Evolutionary conservation across 257 asterid genomes (phyloP), one percentile per base, ranked within the genome.

Genomic region (Verbascum thapsus): DNA sequence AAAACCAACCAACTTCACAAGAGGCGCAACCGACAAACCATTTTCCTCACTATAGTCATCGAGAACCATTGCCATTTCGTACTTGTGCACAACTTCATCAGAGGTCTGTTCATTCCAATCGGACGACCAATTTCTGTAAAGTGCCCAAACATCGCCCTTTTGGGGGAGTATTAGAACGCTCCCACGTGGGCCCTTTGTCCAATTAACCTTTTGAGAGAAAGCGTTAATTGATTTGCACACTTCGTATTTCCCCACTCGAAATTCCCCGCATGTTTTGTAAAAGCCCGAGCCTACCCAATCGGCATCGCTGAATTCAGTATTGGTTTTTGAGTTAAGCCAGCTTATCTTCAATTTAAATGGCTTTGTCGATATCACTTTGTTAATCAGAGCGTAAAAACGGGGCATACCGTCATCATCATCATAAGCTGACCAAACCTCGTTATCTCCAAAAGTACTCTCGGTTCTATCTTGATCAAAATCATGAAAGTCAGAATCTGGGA

Each of bases 381-480:
- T 72, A 47, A 88, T 65, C 70, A 88, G 68, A 35, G 94, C 96
- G 53, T 86, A 88, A 67, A 82, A 82, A 40, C 96, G 95, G 0
- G 95, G 96, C 96, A 88, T 88, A 40, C 95, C 95, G 60, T 86
- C 96, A 16, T 74, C 76, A 10, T 84, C 78, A 20, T 88, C 96
- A 47, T 88, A 88, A 10, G 87, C 90, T 38, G 95, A 87, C 96
- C 96, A 88, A 23, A 88, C 90, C 76, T 84, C 87, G 26, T 84
- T 86, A 61, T 84, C 96, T 53, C 72, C 83, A 37, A 85, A 88
- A 54, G 91, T 75, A 40, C 44, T 63, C 67, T 81, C 88, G 7
- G 77, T 50, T 75, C 96, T 76, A 41, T 88, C 96, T 73, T 48
- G 64, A 58, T 85, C 94, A 68, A 88, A 85, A 74, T 88, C 95